Evolutionary conservation across 2,329 filamentous ascomycete species (phyloP).

Genomic region (Fusarium compactum): DNA sequence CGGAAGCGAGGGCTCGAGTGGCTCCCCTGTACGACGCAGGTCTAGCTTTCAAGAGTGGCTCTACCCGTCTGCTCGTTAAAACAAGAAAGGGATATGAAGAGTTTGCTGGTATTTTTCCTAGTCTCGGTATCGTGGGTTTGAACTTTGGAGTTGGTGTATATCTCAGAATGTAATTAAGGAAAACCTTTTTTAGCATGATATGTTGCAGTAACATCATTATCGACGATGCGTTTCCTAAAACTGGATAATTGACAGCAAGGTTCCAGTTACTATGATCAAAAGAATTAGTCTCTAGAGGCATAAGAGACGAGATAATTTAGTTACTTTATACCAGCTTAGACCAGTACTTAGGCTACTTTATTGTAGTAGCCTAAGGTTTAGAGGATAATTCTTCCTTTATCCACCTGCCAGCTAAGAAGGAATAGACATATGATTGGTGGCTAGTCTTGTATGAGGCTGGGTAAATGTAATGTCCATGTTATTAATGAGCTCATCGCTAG

Average conservation of each 20-base stretch:
- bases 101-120: not conserved
- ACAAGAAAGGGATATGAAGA: not conserved
- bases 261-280: not conserved
- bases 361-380: too few species aligned
- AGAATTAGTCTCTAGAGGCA: too few species aligned
- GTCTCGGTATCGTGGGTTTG: not conserved
- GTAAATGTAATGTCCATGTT: too few species aligned
- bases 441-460: too few species aligned
- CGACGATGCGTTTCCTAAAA: fast-evolving
- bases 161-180: not conserved
- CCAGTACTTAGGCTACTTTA: too few species aligned
- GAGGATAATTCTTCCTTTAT: too few species aligned
- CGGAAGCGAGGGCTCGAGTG: slow-evolving; percentile 28
- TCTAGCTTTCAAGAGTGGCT: slow-evolving; percentile 40
- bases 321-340: too few species aligned
- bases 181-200: fast-evolving
- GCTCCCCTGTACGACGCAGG: slow-evolving; percentile 24
- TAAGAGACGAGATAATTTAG: too few species aligned
- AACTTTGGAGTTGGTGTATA: not conserved
- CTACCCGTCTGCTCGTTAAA: slow-evolving; percentile 37
- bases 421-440: too few species aligned
- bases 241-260: not conserved
- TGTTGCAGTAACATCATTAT: not conserved
- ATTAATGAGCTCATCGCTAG: too few species aligned
- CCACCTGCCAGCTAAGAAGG: too few species aligned